Base-by-base conservation (phyloP, 768 basidiomycete species). In the Leucocoprinus leucothites region DNA sequence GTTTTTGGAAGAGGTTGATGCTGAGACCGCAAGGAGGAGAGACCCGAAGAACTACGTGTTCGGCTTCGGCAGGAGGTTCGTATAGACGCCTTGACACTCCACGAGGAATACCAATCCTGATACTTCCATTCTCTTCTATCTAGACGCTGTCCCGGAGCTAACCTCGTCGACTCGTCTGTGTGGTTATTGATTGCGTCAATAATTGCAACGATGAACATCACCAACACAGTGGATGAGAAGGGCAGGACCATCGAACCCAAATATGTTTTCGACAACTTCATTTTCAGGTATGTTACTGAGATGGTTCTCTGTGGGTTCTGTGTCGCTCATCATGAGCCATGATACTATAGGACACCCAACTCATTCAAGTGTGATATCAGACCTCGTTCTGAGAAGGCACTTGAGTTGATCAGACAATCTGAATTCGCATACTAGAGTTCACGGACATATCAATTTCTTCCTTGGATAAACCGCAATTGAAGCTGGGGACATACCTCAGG, bases 81-180 rank as follows among this genome's bases (percentile, higher is more conserved):
- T 63, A 21, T 34, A 22, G 31, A 7, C 40, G 34, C 6, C 22
- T 50, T n/a, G n/a, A 18, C 36, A 13, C 25, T 38, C 35, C n/a
- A 25, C 16, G 43, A 14, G 9, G 3, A 18, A 8, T 18, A n/a
- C 11, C 5, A 31, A 31, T 19, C 5, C 46, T 57, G 24, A 56
- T 38, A 25, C 31, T 31, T 31, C 31, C 31, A 31, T 31, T 31
- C 31, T 31, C 7, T 1, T 21, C 35, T 14, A 38, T 53, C 35
- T 57, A 83, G 84, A 51, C 77, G 76, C 34, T 89, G 87, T 64
- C 87, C 87, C 0, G 87, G 87, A 14, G 61, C 67, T 36, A 69
- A 86, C 63, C 76, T 89, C 26, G 81, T 82, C 55, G 87, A 89
- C 57, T 76, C 79, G 2, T 83, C 84, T 1, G 68, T 78, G 35